Conservation (phyloP, 1,284 basidiomycete genomes). For the Leucoagaricus sp. region DNA sequence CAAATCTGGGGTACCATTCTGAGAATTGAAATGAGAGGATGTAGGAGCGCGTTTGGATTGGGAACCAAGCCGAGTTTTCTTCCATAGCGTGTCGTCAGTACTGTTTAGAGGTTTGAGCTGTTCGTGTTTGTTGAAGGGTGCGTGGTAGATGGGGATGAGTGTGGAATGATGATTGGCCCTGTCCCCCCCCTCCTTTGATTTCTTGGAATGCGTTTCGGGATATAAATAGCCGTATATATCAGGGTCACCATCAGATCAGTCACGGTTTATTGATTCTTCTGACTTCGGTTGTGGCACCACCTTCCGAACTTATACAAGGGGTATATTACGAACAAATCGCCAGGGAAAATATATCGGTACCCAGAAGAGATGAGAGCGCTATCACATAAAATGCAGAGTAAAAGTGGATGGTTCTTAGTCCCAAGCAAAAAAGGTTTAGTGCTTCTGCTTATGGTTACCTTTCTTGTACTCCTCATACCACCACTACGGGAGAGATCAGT, state of each 20-base stretch:
- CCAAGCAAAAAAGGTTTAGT: constrained; percentile 22
- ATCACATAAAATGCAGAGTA: not conserved
- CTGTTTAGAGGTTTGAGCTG: not conserved
- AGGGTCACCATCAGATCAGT: constrained; percentile 12
- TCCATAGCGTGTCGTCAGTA: constrained; percentile 16
- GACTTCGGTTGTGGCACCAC: not conserved
- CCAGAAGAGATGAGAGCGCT: not conserved
- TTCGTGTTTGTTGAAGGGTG: constrained; percentile 4
- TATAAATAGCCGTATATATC: constrained; percentile 12
- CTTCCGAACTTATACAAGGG: not conserved
- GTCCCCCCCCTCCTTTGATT: constrained; percentile 9
- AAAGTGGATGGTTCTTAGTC: not conserved
- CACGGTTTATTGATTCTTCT: constrained; percentile 2
- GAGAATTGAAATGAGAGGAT: constrained; percentile 84
- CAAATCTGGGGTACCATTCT: constrained; percentile 83
- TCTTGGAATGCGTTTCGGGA: constrained; percentile 9
- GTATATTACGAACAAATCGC: not conserved
- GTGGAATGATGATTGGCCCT: constrained; percentile 11
- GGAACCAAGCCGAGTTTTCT: constrained; percentile 43
- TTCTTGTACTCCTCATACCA: constrained; percentile 43
- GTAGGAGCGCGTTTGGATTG: constrained; percentile 48
- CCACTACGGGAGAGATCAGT: constrained; percentile 34
- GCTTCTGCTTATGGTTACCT: constrained; percentile 34
- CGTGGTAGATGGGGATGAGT: constrained; percentile 8
- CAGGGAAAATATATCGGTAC: not conserved